Conservation (phyloP, 371 early-diverging fungal species). For the Entomophthora muscae region DNA sequence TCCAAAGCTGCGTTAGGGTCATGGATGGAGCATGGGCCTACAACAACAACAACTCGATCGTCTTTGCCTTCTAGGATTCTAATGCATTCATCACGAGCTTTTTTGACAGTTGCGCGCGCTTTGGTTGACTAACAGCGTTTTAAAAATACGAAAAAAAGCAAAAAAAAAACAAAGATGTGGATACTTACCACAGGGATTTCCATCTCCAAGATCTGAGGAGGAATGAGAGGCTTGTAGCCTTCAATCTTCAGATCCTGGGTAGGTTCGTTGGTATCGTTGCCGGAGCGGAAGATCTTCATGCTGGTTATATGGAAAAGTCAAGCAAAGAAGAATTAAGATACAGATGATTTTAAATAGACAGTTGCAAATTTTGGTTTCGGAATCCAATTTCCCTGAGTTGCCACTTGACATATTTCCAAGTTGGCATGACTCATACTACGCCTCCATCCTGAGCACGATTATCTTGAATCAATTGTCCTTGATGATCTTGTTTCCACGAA, state of each 20-base stretch:
- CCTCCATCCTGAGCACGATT: too few relatives aligned
- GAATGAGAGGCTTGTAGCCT: slow-evolving; percentile 74
- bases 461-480: too few relatives aligned
- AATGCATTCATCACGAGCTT: slow-evolving; percentile 42
- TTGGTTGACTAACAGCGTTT: slow-evolving; percentile 13
- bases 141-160: not conserved
- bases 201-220: slow-evolving; percentile 87
- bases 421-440: too few relatives aligned
- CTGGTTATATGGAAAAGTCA: too few relatives aligned
- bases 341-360: too few relatives aligned
- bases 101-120: slow-evolving; percentile 24
- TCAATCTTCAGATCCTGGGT: slow-evolving; percentile 60
- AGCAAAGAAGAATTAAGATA: too few relatives aligned
- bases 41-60: slow-evolving; percentile 70
- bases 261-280: not conserved
- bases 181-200: slow-evolving; percentile 46
- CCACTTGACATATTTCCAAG: too few relatives aligned
- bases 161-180: not conserved
- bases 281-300: slow-evolving; percentile 9
- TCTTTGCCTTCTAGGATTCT: slow-evolving; percentile 58
- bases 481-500: too few relatives aligned
- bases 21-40: slow-evolving; percentile 91
- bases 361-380: too few relatives aligned
- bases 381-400: too few relatives aligned
- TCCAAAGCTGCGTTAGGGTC: slow-evolving; percentile 69